Base-by-base conservation (phyloP, 352 stramenopile genomes). In the Poterioochromonas sp. region DNA sequence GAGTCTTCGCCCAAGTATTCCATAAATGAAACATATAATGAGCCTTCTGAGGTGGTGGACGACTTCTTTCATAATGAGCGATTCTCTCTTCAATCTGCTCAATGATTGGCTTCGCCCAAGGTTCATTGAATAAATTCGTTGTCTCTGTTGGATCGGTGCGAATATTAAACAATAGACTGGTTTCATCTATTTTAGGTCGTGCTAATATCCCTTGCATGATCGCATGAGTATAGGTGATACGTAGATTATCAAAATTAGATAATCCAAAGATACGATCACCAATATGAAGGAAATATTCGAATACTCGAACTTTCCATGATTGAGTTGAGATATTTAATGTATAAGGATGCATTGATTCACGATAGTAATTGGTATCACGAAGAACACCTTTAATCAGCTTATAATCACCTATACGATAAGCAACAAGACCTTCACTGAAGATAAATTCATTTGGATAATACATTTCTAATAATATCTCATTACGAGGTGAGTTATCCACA, bases 381-480 rank as follows among this genome's bases (percentile, higher is more conserved):
- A 74, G 1, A 15, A 54, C 40, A 1, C 65, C 65, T 18, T 74
- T 39, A 22, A 74, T n/a, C 39, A 74, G 29, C 29, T 74, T 74
- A 37, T 40, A 54, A 26, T 39, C 26, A 20, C 65, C 65, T 8
- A 58, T 20, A 39, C 65, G 65, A 54, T 74, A 74, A 18, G 40
- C 5, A 22, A 8, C 29, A 1, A 54, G 1, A 32, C 5, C 1
- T n/a, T 74, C 65, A 39, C 53, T 37, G 40, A 74, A 74, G 0
- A 54, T 18, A 39, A 53, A 58, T 26, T 74, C 43, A 12, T 74
- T 37, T 5, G 5, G 3, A 35, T 74, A 11, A 39, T 74, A 74
- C 39, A 74, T 3, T 40, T 74, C 65, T 29, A 58, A 39, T 18
- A 74, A 37, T 8, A 74, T 51, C 32, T 74, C 65, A 40, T 74